Evolutionary conservation across 352 stramenopile species (phyloP), one percentile per base, ranked within the genome.

Genomic region (Aphanomyces invadans): DNA sequence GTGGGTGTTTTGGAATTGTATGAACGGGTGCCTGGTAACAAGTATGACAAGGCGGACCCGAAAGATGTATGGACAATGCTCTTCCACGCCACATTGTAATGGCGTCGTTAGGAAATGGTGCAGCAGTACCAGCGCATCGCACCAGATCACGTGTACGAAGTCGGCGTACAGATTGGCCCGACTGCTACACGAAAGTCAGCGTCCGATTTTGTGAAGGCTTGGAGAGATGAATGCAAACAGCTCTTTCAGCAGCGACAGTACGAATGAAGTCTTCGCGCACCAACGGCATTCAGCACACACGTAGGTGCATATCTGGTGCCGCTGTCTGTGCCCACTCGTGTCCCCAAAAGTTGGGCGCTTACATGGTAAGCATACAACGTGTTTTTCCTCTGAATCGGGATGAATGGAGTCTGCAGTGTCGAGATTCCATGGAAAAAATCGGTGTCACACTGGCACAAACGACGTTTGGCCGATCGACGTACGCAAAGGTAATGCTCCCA

Each of bases 51-150:
- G 44, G 80, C 89, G 57, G 90, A 78, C 65, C 74, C 70, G 44
- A 82, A 93, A 67, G 82, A 90, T 74, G 80, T 86, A 55, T n/a
- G n/a, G n/a, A n/a, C n/a, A n/a, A n/a, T n/a, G n/a, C n/a, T n/a
- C n/a, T n/a, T n/a, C n/a, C n/a, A n/a, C n/a, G n/a, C n/a, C n/a
- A n/a, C n/a, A n/a, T n/a, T n/a, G n/a, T n/a, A n/a, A n/a, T n/a
- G n/a, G n/a, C n/a, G n/a, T n/a, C n/a, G 15, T 15, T 62, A 88
- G 78, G 85, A 94, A 44, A 69, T 94, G 25, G 89, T 90, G 64
- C 82, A 92, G 74, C 81, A 92, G 54, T 92, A 90, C 56, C 85
- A 94, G 71, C 90, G 88, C n/a, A 49, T 94, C 25, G 74, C 83
- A 19, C 85, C 85, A 7, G 79, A 90, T 45, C 87, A 78, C 49